Conservation (phyloP, 192 early-diverging fungal species). For the Paraglomus brasilianum region DNA sequence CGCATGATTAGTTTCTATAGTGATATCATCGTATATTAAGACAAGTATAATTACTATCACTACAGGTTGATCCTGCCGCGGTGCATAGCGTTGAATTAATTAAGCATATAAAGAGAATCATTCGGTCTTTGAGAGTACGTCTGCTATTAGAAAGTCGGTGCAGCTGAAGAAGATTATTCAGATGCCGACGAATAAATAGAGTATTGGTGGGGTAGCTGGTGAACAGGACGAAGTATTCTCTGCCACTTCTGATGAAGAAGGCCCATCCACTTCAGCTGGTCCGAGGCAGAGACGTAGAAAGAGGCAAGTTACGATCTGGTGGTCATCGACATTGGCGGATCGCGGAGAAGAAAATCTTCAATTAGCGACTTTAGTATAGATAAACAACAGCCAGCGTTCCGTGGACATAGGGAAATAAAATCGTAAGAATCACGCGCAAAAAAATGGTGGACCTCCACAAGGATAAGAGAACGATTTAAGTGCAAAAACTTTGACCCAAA, state of each 20-base stretch:
- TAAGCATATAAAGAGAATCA: constrained; percentile 55
- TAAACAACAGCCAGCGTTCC: background rate
- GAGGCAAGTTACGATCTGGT: constrained; percentile 19
- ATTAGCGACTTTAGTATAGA: background rate
- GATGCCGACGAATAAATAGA: constrained; percentile 89
- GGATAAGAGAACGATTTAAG: too few species aligned
- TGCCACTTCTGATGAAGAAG: background rate
- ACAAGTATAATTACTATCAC: constrained; percentile 7
- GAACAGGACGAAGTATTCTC: constrained; percentile 41
- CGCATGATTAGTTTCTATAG: constrained; percentile 1
- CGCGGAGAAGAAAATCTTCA: constrained; percentile 1
- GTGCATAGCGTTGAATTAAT: constrained; percentile 65
- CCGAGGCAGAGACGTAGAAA: constrained; percentile 23
- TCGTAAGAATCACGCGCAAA: constrained; percentile 69
- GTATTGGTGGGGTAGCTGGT: constrained; percentile 89
- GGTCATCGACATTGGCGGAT: background rate
- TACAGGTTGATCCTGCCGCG: constrained; percentile 54
- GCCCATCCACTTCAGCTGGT: background rate
- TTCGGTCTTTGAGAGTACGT: constrained; percentile 62
- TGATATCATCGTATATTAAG: constrained; percentile 19
- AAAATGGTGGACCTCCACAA: constrained; percentile 48
- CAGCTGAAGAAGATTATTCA: constrained; percentile 63
- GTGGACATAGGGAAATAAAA: constrained; percentile 14
- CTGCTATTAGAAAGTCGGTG: constrained; percentile 56
- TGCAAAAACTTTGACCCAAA: too few species aligned